A percentile compares a stretch with the other conserved stretches of the same genome.
phyloP scores from a whole-genome alignment of 257 asterid genomes.

The Solanum piurae region DNA sequence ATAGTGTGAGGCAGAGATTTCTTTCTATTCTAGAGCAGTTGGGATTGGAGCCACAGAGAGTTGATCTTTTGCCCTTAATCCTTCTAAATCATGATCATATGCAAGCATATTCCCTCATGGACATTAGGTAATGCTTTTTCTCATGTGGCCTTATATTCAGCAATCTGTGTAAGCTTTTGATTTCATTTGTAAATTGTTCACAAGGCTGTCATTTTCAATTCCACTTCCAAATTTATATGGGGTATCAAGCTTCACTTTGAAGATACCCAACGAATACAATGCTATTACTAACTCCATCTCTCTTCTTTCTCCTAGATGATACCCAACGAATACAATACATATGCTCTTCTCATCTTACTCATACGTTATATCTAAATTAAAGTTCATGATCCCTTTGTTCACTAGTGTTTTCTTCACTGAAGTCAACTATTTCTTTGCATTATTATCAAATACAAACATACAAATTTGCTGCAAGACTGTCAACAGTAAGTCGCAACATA shows the following conservation, averaged over 20 bases:
- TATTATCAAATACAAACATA: not conserved
- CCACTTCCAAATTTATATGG: not conserved
- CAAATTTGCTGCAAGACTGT: not conserved
- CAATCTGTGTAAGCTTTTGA: not conserved
- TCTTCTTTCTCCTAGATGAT: not conserved
- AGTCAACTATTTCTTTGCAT: not conserved
- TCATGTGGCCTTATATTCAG: slow-evolving; percentile 4
- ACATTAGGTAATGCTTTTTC: slow-evolving; percentile 61
- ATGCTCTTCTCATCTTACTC: not conserved
- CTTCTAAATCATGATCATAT: slow-evolving; percentile 98
- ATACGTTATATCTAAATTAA: not conserved
- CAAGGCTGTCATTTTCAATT: not conserved
- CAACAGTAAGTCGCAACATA: not conserved
- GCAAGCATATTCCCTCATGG: slow-evolving; percentile 99
- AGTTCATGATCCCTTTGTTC: not conserved
- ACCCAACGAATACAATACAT: not conserved
- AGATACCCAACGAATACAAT: not conserved
- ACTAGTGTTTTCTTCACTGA: not conserved
- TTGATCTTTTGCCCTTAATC: slow-evolving; percentile 93
- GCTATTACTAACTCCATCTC: not conserved
- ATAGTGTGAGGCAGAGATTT: slow-evolving; percentile 79
- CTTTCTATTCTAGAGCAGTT: slow-evolving; percentile 75
- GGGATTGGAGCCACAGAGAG: slow-evolving; percentile 91
- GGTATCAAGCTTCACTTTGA: not conserved
- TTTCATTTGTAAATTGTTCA: not conserved